Base-by-base conservation (phyloP, 805 yeast genomes). In the Hemisphaericaspora nanyangensis region DNA sequence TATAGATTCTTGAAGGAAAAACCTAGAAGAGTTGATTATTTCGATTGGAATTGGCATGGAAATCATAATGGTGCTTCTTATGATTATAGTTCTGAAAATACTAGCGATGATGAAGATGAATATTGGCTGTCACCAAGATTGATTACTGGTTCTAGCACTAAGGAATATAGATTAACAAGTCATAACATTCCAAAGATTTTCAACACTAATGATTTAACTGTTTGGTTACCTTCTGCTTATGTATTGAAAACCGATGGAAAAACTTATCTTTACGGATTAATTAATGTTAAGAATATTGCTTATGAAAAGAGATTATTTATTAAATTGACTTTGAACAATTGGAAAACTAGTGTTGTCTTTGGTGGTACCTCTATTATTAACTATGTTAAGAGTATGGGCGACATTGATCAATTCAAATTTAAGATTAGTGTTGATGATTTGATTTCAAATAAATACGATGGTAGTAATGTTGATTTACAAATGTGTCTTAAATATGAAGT, bases 371-470 rank as follows among this genome's bases (percentile, higher is more conserved):
- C 55, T 13, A 49, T 47, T 22, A 35, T 35, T 6, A 15, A 31
- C 5, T 52, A 39, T 35, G 31, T 40, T 15, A 29, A 38, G 17
- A 41, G 44, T 10, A 17, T 45, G 3, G 41, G 45, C 5, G 51
- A 70, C 48, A 63, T 63, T 47, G 74, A 71, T 56, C 65, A 70
- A 55, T 72, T 80, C 56, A 67, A 69, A 35, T 77, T 80, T 50
- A 66, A 67, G 35, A 67, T 79, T 28, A 73, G 74, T 27, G 54
- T 73, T 42, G 49, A 57, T 17, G 46, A 45, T 18, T 39, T 45
- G 18, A 22, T 45, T 7, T 11, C 25, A 17, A 29, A 37, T 24
- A n/a, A 17, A 17, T 35, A 22, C 18, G 33, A 29, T 15, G 29
- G 48, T 40, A 17, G 39, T 45, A 31, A 49, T 45, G 38, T 72